Base-by-base conservation (phyloP, 148 eudicot species). In the Rheum nobile region DNA sequence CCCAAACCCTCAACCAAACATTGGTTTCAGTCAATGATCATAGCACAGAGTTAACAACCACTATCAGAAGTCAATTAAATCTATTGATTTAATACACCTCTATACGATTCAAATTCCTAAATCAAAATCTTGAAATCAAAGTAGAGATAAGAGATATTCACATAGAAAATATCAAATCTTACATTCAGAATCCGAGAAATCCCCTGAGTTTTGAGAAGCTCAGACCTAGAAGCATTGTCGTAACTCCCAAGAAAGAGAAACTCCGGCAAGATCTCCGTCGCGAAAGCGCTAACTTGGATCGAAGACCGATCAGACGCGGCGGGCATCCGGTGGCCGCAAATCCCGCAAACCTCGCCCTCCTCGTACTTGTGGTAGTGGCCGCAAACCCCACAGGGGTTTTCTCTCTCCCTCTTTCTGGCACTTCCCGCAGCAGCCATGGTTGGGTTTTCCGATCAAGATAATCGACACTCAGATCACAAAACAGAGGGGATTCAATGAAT, bases 361-460 rank as follows among this genome's bases (percentile, higher is more conserved):
- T 90, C 98, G 79, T 87, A 93, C 81, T 87, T 93, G 76, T 93
- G 98, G 78, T 91, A 93, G 81, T 93, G 98, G 74, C 95, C 95
- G 50, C 98, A 91, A 44, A 93, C 67, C 41, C 85, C 85, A 72
- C 98, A 91, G 5, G 97, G 92, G 77, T 85, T 89, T 43, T 93
- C 98, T 77, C 98, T 85, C 81, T 91, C 97, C 72, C 98, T 85
- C 82, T 93, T 91, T 79, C 97, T 88, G 92, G 88, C 88, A 34
- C 32, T 55, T 24, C 71, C 41, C 28, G 42, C 4, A 32, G 57
- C 14, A 16, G 75, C 48, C 73, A 71, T 43, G 19, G 31, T 4
- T 21, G 13, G 41, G 24, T 32, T 67, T 16, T 19, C 4, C 21
- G 13, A 35, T 17, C 22, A 69, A 37, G 4, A 69, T 17, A 19